phyloP scores from a whole-genome alignment of 2,329 filamentous ascomycete species.

The Thelonectria discophora region DNA sequence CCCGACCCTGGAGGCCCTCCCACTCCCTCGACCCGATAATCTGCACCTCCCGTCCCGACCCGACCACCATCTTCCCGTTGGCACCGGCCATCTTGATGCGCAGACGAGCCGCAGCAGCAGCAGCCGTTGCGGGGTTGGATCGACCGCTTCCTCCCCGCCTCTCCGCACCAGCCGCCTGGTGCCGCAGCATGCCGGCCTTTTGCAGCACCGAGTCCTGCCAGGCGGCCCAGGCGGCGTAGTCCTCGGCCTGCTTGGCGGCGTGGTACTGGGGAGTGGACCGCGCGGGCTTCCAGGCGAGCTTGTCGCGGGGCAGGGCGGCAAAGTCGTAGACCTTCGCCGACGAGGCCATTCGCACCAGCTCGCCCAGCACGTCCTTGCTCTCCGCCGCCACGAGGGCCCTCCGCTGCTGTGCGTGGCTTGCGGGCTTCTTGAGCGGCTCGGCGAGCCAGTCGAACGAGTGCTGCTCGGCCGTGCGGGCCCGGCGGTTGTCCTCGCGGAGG shows the following conservation, averaged over 20 bases:
- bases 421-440: slow-evolving; percentile 64
- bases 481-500: slow-evolving; percentile 72
- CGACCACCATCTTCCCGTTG: slow-evolving; percentile 55
- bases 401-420: slow-evolving; percentile 58
- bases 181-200: slow-evolving; percentile 57
- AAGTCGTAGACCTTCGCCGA: slow-evolving; percentile 68
- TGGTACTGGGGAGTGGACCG: slow-evolving; percentile 72
- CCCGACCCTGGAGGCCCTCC: slow-evolving; percentile 60
- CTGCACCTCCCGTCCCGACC: slow-evolving; percentile 53
- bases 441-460: slow-evolving; percentile 66
- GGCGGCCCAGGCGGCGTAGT: slow-evolving; percentile 68
- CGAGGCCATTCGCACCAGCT: slow-evolving; percentile 70
- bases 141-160: slow-evolving; percentile 39
- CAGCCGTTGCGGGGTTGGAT: slow-evolving; percentile 36
- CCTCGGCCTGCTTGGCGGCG: slow-evolving; percentile 70
- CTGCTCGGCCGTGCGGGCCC: slow-evolving; percentile 67
- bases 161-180: slow-evolving; percentile 34
- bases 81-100: slow-evolving; percentile 59
- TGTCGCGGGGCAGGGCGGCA: slow-evolving; percentile 64
- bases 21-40: slow-evolving; percentile 65
- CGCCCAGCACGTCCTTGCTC: slow-evolving; percentile 69
- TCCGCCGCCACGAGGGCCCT: slow-evolving; percentile 65
- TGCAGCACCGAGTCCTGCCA: slow-evolving; percentile 65
- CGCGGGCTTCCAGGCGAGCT: slow-evolving; percentile 72
- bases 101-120: slow-evolving; percentile 56